Conservation (phyloP, 306 rosid genomes). For the Gillenia trifoliata region DNA sequence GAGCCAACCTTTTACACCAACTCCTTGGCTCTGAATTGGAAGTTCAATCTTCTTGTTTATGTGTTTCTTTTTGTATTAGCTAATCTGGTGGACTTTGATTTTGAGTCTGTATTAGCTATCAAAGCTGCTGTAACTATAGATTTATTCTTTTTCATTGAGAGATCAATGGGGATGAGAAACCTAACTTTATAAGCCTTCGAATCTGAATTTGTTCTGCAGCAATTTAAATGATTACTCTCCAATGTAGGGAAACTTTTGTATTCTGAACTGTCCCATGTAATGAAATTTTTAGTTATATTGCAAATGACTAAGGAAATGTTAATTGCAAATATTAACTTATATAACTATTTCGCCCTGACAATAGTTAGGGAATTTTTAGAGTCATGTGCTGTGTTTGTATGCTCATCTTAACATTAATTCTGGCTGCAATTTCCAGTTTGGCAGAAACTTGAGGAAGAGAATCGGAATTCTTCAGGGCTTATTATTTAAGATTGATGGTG, state of each 20-base stretch:
- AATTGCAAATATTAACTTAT: background rate
- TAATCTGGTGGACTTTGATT: background rate
- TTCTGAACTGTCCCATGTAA: background rate
- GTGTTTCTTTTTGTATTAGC: background rate
- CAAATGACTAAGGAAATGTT: background rate
- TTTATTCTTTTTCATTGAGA: background rate
- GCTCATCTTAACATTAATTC: slow-evolving; percentile 3
- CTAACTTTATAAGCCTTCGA: background rate
- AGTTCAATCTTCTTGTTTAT: background rate
- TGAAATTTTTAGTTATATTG: background rate
- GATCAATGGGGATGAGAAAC: background rate
- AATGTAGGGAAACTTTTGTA: background rate
- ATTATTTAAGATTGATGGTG: slow-evolving; percentile 73
- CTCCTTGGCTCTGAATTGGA: background rate
- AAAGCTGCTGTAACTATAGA: background rate
- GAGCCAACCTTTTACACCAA: too few species aligned
- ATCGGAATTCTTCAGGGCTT: slow-evolving; percentile 86
- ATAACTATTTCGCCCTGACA: background rate
- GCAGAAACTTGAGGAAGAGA: slow-evolving; percentile 95
- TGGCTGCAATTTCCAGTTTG: slow-evolving; percentile 63
- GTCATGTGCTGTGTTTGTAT: background rate
- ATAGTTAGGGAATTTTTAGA: background rate
- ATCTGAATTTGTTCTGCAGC: background rate
- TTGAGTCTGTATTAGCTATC: background rate
- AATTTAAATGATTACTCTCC: background rate